Percentiles rank a stretch among this genome's conserved stretches.
phyloP scores from a whole-genome alignment of 495 filamentous ascomycete species.

The Sphaerosporella brunnea region DNA sequence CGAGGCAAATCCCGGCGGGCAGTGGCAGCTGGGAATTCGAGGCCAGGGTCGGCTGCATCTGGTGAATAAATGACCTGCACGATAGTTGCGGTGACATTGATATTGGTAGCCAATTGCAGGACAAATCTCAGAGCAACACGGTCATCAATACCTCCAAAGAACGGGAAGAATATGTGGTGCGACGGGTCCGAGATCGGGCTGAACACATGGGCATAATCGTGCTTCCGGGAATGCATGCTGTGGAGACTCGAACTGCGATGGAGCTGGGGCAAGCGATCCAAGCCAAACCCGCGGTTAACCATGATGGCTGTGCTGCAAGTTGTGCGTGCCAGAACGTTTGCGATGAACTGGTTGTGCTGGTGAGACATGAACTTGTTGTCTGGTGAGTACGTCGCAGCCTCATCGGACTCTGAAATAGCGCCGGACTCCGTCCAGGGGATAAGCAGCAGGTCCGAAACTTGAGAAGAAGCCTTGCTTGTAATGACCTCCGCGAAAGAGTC shows the following conservation, averaged over 20 bases:
- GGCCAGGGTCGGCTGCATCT: conserved; percentile 22
- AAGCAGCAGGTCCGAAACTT: conserved; percentile 60
- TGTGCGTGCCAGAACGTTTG: conserved; percentile 41
- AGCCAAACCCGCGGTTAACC: conserved; percentile 53
- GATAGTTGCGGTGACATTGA: conserved; percentile 56
- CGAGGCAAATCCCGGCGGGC: conserved; percentile 10
- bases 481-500: conserved; percentile 63
- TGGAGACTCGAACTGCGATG: conserved; percentile 26
- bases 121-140: conserved; percentile 62
- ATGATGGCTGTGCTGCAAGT: conserved; percentile 62
- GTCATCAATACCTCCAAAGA: conserved; percentile 73
- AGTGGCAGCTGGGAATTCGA: conserved; percentile 23
- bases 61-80: conserved; percentile 34
- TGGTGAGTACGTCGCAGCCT: conserved; percentile 9
- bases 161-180: conserved; percentile 78
- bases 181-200: conserved; percentile 42
- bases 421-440: conserved; percentile 87
- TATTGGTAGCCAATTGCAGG: conserved; percentile 60
- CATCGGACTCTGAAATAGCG: conserved; percentile 43
- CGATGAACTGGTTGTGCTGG: conserved; percentile 48
- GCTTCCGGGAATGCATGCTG: conserved; percentile 28
- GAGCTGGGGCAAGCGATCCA: conserved; percentile 26
- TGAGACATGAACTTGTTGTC: conserved; percentile 35
- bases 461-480: conserved; percentile 44
- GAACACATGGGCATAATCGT: conserved; percentile 34